Conservation (phyloP, 352 stramenopile species). For the Thraustochytrium striatum region DNA sequence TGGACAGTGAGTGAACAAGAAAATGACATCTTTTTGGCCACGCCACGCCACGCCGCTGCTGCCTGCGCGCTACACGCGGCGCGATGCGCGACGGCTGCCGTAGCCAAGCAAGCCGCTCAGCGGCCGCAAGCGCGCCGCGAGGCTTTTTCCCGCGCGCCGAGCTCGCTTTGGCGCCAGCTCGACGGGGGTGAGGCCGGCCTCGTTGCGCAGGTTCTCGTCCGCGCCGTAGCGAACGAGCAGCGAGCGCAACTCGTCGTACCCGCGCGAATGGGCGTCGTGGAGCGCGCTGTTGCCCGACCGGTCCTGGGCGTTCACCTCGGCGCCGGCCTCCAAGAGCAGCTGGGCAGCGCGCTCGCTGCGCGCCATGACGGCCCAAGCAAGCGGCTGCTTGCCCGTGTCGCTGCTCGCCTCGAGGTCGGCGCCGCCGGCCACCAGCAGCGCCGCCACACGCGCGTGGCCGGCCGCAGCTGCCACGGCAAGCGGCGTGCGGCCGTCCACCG, state of each 20-base stretch:
- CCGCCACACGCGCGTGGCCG: neutral
- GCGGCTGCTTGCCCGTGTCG: neutral
- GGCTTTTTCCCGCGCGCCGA: too few species aligned
- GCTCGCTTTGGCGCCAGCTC: too few species aligned
- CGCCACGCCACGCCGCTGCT: too few species aligned
- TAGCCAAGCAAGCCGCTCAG: too few species aligned
- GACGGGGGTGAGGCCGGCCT: slow-evolving; percentile 13
- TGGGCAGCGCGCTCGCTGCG: neutral
- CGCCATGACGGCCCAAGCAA: neutral
- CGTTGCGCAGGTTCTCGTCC: slow-evolving; percentile 3
- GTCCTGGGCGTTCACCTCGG: slow-evolving; percentile 17
- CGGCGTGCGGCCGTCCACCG: neutral
- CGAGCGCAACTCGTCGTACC: neutral
- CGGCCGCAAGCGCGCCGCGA: too few species aligned
- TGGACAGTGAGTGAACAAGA: too few species aligned
- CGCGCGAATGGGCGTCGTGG: slow-evolving; percentile 11
- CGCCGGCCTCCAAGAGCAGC: slow-evolving; percentile 14
- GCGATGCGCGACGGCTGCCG: too few species aligned
- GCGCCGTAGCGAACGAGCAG: slow-evolving; percentile 10
- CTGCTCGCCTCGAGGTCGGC: neutral
- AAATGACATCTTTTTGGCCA: too few species aligned
- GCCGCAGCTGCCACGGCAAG: slow-evolving; percentile 13
- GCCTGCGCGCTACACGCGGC: too few species aligned
- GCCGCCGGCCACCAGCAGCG: slow-evolving; percentile 15
- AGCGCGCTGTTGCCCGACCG: neutral